Conservation (phyloP, 2,329 filamentous ascomycete species). For the Hirsutella minnesotensis region DNA sequence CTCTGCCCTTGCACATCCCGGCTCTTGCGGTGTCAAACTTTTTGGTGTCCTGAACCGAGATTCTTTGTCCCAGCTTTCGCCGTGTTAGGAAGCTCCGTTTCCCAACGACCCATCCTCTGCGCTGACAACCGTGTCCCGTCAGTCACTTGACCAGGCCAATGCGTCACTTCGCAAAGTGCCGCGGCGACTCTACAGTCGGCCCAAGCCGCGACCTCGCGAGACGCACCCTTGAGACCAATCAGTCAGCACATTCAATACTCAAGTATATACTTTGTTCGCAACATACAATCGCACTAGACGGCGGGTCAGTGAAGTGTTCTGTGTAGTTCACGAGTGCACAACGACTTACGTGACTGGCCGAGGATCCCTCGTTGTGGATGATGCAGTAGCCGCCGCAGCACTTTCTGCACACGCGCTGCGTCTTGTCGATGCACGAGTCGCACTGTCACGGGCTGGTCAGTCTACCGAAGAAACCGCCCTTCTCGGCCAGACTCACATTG, state of each 20-base stretch:
- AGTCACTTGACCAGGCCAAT: too few relatives aligned
- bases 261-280: neutral
- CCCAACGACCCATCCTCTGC: too few relatives aligned
- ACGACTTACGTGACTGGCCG: conserved; percentile 40
- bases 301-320: conserved; percentile 15
- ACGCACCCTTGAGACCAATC: conserved; percentile 16
- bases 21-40: too few relatives aligned
- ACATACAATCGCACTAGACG: conserved; percentile 35
- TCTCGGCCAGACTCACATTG: conserved; percentile 44
- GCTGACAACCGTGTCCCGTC: too few relatives aligned
- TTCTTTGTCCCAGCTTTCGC: too few relatives aligned
- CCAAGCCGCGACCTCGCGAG: conserved; percentile 21
- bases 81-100: too few relatives aligned
- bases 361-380: conserved; percentile 73
- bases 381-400: conserved; percentile 76
- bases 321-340: neutral
- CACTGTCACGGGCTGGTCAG: conserved; percentile 40
- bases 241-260: conserved; percentile 5
- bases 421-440: conserved; percentile 58
- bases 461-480: neutral
- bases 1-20: too few relatives aligned
- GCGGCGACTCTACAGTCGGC: conserved; percentile 12
- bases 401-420: conserved; percentile 57
- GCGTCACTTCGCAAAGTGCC: too few relatives aligned
- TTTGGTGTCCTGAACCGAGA: too few relatives aligned